phyloP scores from a whole-genome alignment of 768 basidiomycete species.

The Amanita pseudoporphyria region DNA sequence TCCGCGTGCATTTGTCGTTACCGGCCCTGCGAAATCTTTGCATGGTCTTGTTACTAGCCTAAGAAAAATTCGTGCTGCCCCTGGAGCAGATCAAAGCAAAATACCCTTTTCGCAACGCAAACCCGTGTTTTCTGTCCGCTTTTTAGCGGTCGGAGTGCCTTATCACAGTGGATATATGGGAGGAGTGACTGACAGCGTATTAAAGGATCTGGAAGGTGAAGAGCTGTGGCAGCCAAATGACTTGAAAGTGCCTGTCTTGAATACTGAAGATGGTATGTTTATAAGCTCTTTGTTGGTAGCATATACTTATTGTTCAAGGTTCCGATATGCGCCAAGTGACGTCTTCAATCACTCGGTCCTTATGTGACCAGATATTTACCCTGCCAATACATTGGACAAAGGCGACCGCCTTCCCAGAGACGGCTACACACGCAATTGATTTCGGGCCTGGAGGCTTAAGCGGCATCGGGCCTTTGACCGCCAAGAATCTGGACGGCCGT shows the following conservation, averaged over 20 bases:
- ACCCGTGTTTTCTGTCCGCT: conserved; percentile 85
- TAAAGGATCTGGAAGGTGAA: conserved; percentile 62
- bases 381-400: conserved; percentile 88
- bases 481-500: conserved; percentile 85
- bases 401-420: conserved; percentile 82
- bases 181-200: conserved; percentile 65
- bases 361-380: conserved; percentile 92
- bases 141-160: conserved; percentile 92
- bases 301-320: conserved; percentile 37
- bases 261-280: conserved; percentile 83
- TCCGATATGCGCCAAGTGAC: conserved; percentile 66
- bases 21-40: conserved; percentile 84
- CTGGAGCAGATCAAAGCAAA: conserved; percentile 89
- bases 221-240: conserved; percentile 69
- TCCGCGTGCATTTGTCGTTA: conserved; percentile 86
- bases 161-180: conserved; percentile 87
- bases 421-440: conserved; percentile 91
- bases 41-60: conserved; percentile 90
- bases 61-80: conserved; percentile 81
- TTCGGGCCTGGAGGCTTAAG: conserved; percentile 94
- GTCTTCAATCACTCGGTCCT: conserved; percentile 74
- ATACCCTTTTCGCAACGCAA: conserved; percentile 91
- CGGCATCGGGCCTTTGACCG: conserved; percentile 88
- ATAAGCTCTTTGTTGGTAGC: conserved; percentile 4
- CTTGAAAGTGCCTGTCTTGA: conserved; percentile 76